Conservation (phyloP, 2,329 filamentous ascomycete genomes). For the Aspergillus sojae region DNA sequence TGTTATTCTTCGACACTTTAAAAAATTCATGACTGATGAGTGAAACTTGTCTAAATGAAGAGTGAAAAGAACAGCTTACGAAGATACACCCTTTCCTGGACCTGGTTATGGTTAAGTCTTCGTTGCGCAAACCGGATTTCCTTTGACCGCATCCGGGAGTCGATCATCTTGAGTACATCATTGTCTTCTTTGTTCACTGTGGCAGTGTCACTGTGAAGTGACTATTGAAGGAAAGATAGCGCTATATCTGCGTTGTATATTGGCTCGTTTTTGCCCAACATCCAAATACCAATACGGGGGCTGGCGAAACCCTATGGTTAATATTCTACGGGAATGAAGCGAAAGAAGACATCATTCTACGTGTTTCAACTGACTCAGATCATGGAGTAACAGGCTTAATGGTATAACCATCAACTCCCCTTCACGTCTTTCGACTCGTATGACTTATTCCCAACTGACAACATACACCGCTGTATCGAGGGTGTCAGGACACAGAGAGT, state of each 20-base stretch:
- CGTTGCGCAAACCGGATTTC: slow-evolving; percentile 20
- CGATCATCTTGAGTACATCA: slow-evolving; percentile 6
- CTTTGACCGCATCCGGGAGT: slow-evolving; percentile 22
- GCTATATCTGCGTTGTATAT: background rate
- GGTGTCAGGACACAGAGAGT: background rate
- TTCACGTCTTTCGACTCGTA: background rate
- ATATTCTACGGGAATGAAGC: background rate
- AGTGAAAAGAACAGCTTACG: background rate
- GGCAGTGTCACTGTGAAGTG: background rate
- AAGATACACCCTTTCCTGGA: background rate
- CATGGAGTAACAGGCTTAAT: background rate
- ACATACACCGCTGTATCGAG: background rate
- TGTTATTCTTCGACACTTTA: background rate
- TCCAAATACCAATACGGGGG: background rate
- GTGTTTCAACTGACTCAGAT: background rate
- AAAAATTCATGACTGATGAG: background rate
- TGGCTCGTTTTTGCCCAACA: background rate
- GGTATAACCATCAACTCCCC: background rate
- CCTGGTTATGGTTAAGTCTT: slow-evolving; percentile 13
- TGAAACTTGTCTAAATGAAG: background rate
- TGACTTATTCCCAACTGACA: background rate
- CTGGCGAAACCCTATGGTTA: background rate
- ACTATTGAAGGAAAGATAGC: background rate
- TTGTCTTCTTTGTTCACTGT: background rate
- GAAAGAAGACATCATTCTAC: background rate